A percentile compares a stretch with the other conserved stretches of the same genome.
These are phyloP conservation scores for Kingdonia uniflora DNA, from an alignment of 164 flowering plant species.

Conservation along the genomic window DNA sequence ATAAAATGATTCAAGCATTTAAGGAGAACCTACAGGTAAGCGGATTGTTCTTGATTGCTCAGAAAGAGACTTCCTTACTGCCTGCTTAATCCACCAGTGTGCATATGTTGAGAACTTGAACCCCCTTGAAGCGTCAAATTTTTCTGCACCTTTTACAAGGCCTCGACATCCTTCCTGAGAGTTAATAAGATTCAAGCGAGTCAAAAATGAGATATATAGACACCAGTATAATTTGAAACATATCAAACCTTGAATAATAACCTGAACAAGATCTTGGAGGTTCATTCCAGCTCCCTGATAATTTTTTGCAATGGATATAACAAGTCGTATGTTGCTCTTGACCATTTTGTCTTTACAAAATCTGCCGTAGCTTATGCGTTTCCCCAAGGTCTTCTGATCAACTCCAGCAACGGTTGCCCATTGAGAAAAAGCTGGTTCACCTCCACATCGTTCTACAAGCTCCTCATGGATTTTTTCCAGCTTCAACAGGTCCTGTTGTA, in stretches of 20 bases:
- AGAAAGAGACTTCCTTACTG: slow-evolving; percentile 74
- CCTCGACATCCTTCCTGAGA: slow-evolving; percentile 93
- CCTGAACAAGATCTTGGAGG: slow-evolving; percentile 98
- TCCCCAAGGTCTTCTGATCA: slow-evolving; percentile 64
- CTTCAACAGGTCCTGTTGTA: slow-evolving; percentile 58
- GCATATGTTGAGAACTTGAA: slow-evolving; percentile 97
- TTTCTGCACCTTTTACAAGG: slow-evolving; percentile 77
- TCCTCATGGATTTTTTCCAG: slow-evolving; percentile 63
- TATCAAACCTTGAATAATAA: slow-evolving; percentile 11
- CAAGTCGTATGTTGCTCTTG: slow-evolving; percentile 87
- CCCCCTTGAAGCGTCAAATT: slow-evolving; percentile 91
- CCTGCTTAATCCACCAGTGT: slow-evolving; percentile 98
- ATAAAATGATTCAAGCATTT: too few species aligned
- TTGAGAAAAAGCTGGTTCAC: slow-evolving; percentile 60
- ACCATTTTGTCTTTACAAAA: slow-evolving; percentile 87
- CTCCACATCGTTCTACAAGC: slow-evolving; percentile 52
- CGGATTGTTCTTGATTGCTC: slow-evolving; percentile 84
- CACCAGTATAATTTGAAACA: background rate
- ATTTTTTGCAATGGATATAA: slow-evolving; percentile 89
- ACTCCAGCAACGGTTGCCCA: slow-evolving; percentile 90
- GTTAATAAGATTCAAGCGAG: background rate
- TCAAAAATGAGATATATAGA: background rate
- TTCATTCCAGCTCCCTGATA: slow-evolving; percentile 84
- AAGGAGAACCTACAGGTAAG: slow-evolving; percentile 53
- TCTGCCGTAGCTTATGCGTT: slow-evolving; percentile 55